Evolutionary conservation across 2,329 filamentous ascomycete species (phyloP).

Genomic region (Diaporthe helianthi): DNA sequence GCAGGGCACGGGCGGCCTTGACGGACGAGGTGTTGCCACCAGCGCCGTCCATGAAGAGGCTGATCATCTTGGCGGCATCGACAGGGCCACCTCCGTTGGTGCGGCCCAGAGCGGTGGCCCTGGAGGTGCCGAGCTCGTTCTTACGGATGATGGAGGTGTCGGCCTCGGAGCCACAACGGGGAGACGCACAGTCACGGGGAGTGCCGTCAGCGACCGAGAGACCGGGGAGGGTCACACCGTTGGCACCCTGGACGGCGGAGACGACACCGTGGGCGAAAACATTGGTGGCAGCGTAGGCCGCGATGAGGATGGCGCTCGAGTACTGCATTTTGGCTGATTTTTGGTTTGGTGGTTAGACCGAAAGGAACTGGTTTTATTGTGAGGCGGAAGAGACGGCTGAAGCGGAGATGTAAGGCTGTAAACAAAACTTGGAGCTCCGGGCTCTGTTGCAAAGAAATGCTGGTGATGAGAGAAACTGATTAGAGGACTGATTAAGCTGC

Average conservation of each 20-base stretch:
- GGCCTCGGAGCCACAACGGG: conserved; percentile 68
- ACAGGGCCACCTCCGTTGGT: conserved; percentile 67
- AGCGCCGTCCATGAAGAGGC: conserved; percentile 64
- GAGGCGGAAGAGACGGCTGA: not conserved
- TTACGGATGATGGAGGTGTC: conserved; percentile 75
- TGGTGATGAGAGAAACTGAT: conserved; percentile 29
- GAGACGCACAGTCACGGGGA: conserved; percentile 69
- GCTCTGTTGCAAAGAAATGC: conserved; percentile 27
- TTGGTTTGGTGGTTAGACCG: not conserved
- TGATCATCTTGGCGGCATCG: conserved; percentile 62
- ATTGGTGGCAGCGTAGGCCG: conserved; percentile 56
- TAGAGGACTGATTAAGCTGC: conserved; percentile 29
- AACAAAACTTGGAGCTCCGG: conserved; percentile 29
- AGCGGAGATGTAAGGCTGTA: not conserved
- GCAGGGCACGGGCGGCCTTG: conserved; percentile 31
- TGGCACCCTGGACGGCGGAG: conserved; percentile 62
- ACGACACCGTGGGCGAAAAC: conserved; percentile 66
- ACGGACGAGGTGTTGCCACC: conserved; percentile 38
- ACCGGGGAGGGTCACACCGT: conserved; percentile 68
- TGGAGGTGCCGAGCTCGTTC: conserved; percentile 60
- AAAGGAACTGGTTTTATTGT: not conserved
- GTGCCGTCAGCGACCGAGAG: conserved; percentile 70
- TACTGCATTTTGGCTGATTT: conserved; percentile 38
- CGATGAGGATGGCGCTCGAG: conserved; percentile 51
- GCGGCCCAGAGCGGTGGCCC: conserved; percentile 67